Percentiles rank a stretch among this genome's conserved stretches.
Evolutionary conservation across 2,329 filamentous ascomycete species (phyloP).

Genomic region (Clarireedia sp.): DNA sequence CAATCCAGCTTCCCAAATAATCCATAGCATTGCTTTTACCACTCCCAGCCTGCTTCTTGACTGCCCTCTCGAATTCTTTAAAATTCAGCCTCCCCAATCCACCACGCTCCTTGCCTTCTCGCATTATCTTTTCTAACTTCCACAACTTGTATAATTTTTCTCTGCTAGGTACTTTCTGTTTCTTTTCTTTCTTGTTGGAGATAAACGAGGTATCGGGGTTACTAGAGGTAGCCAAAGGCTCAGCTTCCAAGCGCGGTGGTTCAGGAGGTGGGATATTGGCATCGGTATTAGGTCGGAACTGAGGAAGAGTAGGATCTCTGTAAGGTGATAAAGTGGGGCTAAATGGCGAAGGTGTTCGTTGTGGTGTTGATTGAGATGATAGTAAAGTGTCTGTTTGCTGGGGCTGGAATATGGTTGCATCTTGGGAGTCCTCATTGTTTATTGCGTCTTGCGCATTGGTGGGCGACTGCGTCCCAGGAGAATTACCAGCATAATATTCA

Average conservation of each 20-base stretch:
- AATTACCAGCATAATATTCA: not conserved
- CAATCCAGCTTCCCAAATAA: constrained; percentile 87
- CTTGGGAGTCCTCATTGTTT: not conserved
- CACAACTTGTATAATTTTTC: constrained; percentile 19
- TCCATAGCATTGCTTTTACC: constrained; percentile 58
- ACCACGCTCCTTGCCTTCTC: constrained; percentile 62
- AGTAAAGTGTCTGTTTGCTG: not conserved
- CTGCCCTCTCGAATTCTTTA: constrained; percentile 70
- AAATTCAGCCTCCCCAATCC: constrained; percentile 73
- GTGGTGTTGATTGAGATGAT: constrained; percentile 5
- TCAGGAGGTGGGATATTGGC: not conserved
- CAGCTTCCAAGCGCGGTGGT: not conserved
- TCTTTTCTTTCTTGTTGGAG: not conserved
- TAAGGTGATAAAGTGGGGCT: constrained; percentile 4
- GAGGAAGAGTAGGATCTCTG: constrained; percentile 57
- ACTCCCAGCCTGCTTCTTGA: constrained; percentile 45
- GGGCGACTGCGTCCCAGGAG: not conserved
- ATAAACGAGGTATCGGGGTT: not conserved
- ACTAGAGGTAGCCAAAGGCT: not conserved
- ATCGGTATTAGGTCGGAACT: constrained; percentile 52
- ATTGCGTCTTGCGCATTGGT: not conserved
- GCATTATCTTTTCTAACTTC: constrained; percentile 17
- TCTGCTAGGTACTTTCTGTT: constrained; percentile 4
- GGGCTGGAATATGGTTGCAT: not conserved
- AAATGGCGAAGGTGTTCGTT: constrained; percentile 10